Evolutionary conservation across 2,329 filamentous ascomycete genomes (phyloP), one percentile per base, ranked within the genome.

Genomic region (Chaetomiaceae sp.): DNA sequence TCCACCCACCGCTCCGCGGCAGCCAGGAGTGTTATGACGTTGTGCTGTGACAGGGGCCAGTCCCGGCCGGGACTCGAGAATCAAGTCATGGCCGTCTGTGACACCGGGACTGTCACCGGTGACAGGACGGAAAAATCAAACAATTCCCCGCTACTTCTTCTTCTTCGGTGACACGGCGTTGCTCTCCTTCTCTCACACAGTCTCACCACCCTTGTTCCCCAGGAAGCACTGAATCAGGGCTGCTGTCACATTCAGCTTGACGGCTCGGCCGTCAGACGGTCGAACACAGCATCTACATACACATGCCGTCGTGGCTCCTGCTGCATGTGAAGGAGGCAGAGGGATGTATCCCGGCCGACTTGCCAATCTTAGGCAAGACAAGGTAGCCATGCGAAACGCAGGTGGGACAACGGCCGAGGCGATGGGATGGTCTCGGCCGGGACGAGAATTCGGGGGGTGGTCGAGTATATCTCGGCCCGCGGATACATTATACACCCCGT

Each of bases 151-250:
- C 40, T 44, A 25, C 44, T 10, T 48, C 5, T 12, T 9, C 25
- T 39, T n/a, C n/a, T n/a, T n/a, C 30, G 25, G 50, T 52, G 20
- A 41, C 40, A 52, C 44, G n/a, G n/a, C n/a, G n/a, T n/a, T n/a
- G n/a, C n/a, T n/a, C n/a, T n/a, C n/a, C 25, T 27, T 25, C 25
- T 27, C 23, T 27, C 25, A n/a, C n/a, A n/a, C n/a, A n/a, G n/a
- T n/a, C n/a, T n/a, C n/a, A n/a, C n/a, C n/a, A n/a, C n/a, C n/a
- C n/a, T n/a, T n/a, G n/a, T n/a, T n/a, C n/a, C n/a, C n/a, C n/a
- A n/a, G n/a, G n/a, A n/a, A n/a, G n/a, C n/a, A n/a, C n/a, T n/a
- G n/a, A n/a, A n/a, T n/a, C n/a, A n/a, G n/a, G n/a, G n/a, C n/a
- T n/a, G n/a, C n/a, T 14, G 20, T 34, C 41, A 16, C 30, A n/a